Percentiles rank a stretch among this genome's conserved stretches.
These are phyloP conservation scores for Metarhizium robertsii DNA, from an alignment of 2,329 filamentous ascomycete species.

Conservation along the genomic window DNA sequence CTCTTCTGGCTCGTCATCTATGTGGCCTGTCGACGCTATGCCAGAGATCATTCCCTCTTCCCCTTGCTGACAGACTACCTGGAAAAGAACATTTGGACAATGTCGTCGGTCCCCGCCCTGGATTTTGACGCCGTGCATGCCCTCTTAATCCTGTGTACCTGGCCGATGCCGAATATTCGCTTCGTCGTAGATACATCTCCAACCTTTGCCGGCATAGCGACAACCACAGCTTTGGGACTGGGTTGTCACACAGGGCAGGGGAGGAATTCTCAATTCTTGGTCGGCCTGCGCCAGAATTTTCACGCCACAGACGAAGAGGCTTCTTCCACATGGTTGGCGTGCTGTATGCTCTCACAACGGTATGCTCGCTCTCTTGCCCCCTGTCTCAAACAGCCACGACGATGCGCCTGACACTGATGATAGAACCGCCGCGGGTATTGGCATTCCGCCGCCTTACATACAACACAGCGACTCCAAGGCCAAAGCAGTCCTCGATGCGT, in stretches of 20 bases:
- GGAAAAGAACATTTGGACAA: conserved; percentile 33
- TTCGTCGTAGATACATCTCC: conserved; percentile 42
- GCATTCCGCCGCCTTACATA: conserved; percentile 39
- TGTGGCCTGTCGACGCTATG: conserved; percentile 39
- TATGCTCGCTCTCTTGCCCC: conserved; percentile 11
- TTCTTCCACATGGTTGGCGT: conserved; percentile 42
- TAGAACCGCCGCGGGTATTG: conserved; percentile 32
- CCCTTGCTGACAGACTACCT: conserved; percentile 37
- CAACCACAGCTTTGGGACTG: conserved; percentile 37
- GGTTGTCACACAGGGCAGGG: conserved; percentile 45
- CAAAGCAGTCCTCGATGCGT: conserved; percentile 25
- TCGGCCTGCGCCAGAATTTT: conserved; percentile 32
- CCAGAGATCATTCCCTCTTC: conserved; percentile 31
- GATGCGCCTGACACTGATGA: not conserved
- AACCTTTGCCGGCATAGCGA: conserved; percentile 35
- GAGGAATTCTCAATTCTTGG: conserved; percentile 37
- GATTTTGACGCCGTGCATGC: conserved; percentile 41
- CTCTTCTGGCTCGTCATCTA: conserved; percentile 48
- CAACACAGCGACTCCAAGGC: conserved; percentile 38
- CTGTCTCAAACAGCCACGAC: not conserved
- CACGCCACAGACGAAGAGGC: conserved; percentile 42
- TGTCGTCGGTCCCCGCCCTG: conserved; percentile 32
- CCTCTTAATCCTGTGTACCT: conserved; percentile 40
- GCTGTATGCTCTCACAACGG: conserved; percentile 43
- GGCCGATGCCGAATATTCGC: conserved; percentile 41